Evolutionary conservation across 108 stramenopile species (phyloP), one percentile per base, ranked within the genome.

Genomic region (Mediolabrus comicus): DNA sequence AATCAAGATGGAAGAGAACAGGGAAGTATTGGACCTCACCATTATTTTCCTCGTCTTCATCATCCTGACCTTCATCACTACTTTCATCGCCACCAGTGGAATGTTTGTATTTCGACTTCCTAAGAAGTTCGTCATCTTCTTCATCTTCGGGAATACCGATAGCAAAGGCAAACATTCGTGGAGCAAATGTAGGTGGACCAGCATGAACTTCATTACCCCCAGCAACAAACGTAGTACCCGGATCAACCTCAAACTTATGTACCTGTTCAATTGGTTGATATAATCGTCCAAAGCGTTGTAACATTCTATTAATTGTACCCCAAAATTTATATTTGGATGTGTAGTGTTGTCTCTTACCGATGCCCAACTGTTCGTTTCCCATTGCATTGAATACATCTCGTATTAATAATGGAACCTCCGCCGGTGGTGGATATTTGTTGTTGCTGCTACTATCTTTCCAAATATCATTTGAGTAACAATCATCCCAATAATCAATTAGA

Each of bases 131-230:
- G 19, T 49, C 65, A 36, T 41, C 46, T 8, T 14, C 46, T 13
- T 69, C 59, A 14, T 68, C 73, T 30, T 68, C 78, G 1, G 85
- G 85, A 12, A 88, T 81, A 30, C 84, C 87, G 56, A 86, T 80
- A 3, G 85, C 85, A 77, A 89, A 89, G 11, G 85, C 85, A 69
- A 89, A 86, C 87, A 89, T 86, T 10, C 87, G 80, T 17, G 87
- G 75, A 17, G 56, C 61, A 2, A 17, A 51, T 0, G 82, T 69
- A 1, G 83, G 82, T 24, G 87, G 87, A 30, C 87, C 87, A 3
- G 85, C 87, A 72, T 89, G 87, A n/a, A 89, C 74, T 59, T 89
- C 84, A 72, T 89, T 89, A 1, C 85, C 85, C 29, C 84, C 84
- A 13, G 85, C 87, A n/a, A 86, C 22, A 32, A 89, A 72, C 0